A percentile compares a stretch with the other conserved stretches of the same genome.
Conservation (phyloP, 78 protist species). For the Parvularia atlantis region DNA sequence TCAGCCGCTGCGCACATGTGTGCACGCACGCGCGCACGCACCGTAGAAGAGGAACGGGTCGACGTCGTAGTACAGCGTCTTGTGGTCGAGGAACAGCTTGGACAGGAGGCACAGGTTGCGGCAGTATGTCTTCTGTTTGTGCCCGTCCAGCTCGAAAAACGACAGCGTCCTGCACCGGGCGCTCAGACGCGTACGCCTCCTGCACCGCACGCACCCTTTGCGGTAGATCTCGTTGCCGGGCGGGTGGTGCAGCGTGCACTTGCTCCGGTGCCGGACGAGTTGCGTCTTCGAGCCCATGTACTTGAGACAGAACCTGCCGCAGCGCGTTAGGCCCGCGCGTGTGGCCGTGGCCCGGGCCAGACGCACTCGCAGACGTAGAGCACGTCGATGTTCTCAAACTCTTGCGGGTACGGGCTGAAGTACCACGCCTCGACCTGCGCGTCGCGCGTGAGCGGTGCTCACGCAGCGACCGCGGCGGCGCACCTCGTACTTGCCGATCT, state of each 20-base stretch:
- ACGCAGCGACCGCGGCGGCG: not conserved
- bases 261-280: slow-evolving; percentile 6
- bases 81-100: slow-evolving; percentile 84
- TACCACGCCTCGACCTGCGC: slow-evolving; percentile 79
- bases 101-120: slow-evolving; percentile 76
- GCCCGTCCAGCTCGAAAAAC: slow-evolving; percentile 35
- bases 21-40: slow-evolving; percentile 25
- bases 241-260: slow-evolving; percentile 36
- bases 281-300: slow-evolving; percentile 13
- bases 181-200: no score
- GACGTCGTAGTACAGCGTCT: slow-evolving; percentile 55
- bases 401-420: slow-evolving; percentile 52
- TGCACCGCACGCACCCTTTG: slow-evolving; percentile 36
- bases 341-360: not conserved
- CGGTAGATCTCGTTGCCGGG: slow-evolving; percentile 56
- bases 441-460: not conserved
- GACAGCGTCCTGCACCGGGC: no score
- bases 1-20: not conserved
- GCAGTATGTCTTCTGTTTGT: slow-evolving; percentile 35
- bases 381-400: not conserved
- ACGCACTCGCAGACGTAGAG: slow-evolving; percentile 40
- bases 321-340: not conserved
- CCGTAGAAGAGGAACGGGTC: slow-evolving; percentile 81
- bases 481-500: slow-evolving; percentile 39
- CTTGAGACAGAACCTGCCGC: slow-evolving; percentile 16